Conservation (phyloP, 1,139 yeast genomes). For the Zhuliangozyma parablackwelliae region DNA sequence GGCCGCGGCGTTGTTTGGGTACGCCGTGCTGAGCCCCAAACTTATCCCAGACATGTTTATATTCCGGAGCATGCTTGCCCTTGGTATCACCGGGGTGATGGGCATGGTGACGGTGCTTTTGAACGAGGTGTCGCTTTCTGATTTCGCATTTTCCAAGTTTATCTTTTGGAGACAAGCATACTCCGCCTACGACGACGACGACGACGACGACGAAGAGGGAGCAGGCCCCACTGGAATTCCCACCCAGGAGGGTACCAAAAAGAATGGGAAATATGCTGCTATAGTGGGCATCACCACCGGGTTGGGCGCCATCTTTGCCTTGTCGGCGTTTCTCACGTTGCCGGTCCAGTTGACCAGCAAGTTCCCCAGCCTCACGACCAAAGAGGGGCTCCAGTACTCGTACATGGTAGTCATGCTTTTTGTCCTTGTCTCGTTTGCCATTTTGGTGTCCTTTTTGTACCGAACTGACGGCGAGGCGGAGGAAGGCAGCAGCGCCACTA, state of each 20-base stretch:
- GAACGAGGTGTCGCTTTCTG: slow-evolving; percentile 50
- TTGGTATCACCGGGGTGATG: slow-evolving; percentile 53
- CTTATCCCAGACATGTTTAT: slow-evolving; percentile 47
- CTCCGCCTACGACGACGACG: background rate
- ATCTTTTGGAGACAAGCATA: slow-evolving; percentile 19
- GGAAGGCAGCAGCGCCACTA: background rate
- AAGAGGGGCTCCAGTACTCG: slow-evolving; percentile 41
- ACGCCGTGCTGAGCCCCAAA: slow-evolving; percentile 29
- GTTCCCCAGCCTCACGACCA: slow-evolving; percentile 21
- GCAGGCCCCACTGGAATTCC: background rate
- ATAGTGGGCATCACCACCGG: slow-evolving; percentile 62
- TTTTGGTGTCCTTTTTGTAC: slow-evolving; percentile 46
- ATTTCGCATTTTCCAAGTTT: slow-evolving; percentile 24
- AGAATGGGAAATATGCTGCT: slow-evolving; percentile 56
- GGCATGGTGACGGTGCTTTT: slow-evolving; percentile 48
- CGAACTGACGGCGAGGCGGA: slow-evolving; percentile 3
- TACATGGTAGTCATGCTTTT: slow-evolving; percentile 46
- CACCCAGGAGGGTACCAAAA: slow-evolving; percentile 8
- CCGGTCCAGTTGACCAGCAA: slow-evolving; percentile 37
- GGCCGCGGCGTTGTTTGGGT: slow-evolving; percentile 46
- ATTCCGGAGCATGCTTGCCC: slow-evolving; percentile 53
- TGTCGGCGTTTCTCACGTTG: slow-evolving; percentile 43
- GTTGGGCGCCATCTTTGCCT: slow-evolving; percentile 62
- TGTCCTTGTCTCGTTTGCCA: slow-evolving; percentile 34
- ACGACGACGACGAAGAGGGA: background rate